These are phyloP conservation scores for Apophysomyces sp. DNA, from an alignment of 371 early-diverging fungal genomes.

Conservation along the genomic window DNA sequence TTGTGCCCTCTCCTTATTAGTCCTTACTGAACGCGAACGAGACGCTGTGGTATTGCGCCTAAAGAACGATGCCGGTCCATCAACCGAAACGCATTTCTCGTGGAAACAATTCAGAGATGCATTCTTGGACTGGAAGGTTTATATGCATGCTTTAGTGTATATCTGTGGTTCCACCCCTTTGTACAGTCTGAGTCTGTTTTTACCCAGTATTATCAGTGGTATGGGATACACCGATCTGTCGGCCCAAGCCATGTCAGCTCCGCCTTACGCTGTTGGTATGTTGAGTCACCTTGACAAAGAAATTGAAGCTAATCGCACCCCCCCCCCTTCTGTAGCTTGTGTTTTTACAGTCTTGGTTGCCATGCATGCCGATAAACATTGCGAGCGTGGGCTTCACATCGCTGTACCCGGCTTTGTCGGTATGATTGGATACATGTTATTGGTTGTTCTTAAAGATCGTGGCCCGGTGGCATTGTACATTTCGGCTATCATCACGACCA, in stretches of 20 bases:
- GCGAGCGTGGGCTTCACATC: constrained; percentile 65
- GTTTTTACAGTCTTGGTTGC: constrained; percentile 54
- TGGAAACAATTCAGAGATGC: constrained; percentile 56
- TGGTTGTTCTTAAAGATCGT: constrained; percentile 39
- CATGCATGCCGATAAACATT: constrained; percentile 62
- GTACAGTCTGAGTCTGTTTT: constrained; percentile 64
- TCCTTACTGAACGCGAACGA: constrained; percentile 58
- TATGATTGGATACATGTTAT: constrained; percentile 62
- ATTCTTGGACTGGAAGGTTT: constrained; percentile 59
- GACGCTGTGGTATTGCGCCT: constrained; percentile 55
- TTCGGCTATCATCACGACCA: constrained; percentile 51
- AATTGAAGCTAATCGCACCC: too few species aligned
- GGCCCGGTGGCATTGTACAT: constrained; percentile 39
- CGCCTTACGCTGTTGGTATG: constrained; percentile 18
- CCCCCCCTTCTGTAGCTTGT: constrained; percentile 43
- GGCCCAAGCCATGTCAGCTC: constrained; percentile 50
- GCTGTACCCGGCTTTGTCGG: constrained; percentile 60
- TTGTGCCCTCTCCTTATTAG: constrained; percentile 16
- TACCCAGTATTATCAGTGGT: constrained; percentile 70
- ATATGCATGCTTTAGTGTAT: constrained; percentile 55
- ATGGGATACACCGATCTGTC: constrained; percentile 58
- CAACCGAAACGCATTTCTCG: constrained; percentile 57
- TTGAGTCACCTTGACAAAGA: background rate
- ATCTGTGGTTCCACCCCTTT: constrained; percentile 65
- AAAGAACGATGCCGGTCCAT: constrained; percentile 58